phyloP scores from a whole-genome alignment of 2,329 filamentous ascomycete species.

The Epichloe sp. region DNA sequence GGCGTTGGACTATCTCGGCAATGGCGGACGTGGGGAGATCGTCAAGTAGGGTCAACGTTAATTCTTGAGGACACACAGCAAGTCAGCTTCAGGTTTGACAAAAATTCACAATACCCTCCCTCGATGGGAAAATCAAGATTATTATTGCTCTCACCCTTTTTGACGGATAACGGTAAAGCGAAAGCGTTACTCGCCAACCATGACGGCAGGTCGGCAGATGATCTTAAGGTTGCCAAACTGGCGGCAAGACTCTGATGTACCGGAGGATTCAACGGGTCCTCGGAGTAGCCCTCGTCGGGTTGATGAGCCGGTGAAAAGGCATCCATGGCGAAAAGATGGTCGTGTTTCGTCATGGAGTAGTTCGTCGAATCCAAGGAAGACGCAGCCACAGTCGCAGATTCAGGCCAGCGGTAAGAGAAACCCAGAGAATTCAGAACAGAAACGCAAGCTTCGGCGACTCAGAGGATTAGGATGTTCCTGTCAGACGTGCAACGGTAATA shows the following conservation, averaged over 20 bases:
- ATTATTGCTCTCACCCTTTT: conserved; percentile 16
- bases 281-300: conserved; percentile 79
- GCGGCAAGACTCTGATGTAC: conserved; percentile 19
- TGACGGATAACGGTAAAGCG: conserved; percentile 33
- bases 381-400: background rate
- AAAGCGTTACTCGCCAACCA: conserved; percentile 39
- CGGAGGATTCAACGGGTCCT: conserved; percentile 48
- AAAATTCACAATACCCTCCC: background rate
- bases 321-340: conserved; percentile 24
- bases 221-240: conserved; percentile 22
- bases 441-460: background rate
- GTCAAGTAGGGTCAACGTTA: conserved; percentile 66
- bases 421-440: background rate
- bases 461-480: background rate
- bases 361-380: background rate
- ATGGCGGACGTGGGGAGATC: conserved; percentile 70
- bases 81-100: conserved; percentile 7
- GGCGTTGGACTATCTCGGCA: conserved; percentile 63
- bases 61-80: conserved; percentile 38
- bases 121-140: conserved; percentile 22
- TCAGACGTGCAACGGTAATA: background rate
- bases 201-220: conserved; percentile 31
- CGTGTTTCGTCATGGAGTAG: conserved; percentile 15
- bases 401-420: background rate
- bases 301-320: conserved; percentile 38